Base-by-base conservation (phyloP, 345 rosid species). In the Arabis alpina region DNA sequence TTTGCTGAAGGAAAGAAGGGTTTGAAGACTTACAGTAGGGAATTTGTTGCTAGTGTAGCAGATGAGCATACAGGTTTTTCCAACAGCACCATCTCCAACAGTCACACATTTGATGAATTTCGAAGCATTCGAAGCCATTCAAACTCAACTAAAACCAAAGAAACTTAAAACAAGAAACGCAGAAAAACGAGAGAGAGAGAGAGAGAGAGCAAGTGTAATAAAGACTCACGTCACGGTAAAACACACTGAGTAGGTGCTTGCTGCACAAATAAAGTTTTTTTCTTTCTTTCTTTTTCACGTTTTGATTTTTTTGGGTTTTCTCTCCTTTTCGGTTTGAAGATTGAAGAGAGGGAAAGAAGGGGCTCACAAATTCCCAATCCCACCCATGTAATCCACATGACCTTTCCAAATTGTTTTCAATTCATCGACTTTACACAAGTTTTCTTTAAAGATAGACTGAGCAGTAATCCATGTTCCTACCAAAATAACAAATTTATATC, bases 51-150 rank as follows among this genome's bases (percentile, higher is more conserved):
- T 70, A 50, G 76, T 76, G 76, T 76, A 76, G 76, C 80, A 76
- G 72, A 76, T 76, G 68, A 76, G 80, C 80, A 76, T 76, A 76
- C 80, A 76, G 3, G 80, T 76, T 66, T 70, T 76, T 44, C 80
- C 80, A 50, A 76, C 80, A 13, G 80, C 80, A 27, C 80, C 80
- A 76, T 76, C 80, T 3, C 80, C 80, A 58, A 76, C 72, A 58
- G 80, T 76, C 6, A 36, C 68, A 63, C 68, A 63, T 36, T 63
- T 63, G 54, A 63, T 63, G 42, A 63, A 63, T 34, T 43, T 63
- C 15, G 54, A 63, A 63, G 68, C 54, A 47, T 25, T 47, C 54
- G 42, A 28, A 28, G 68, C 54, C 68, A 44, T 48, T 61, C 40
- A 14, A 55, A 15, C 24, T 30, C 32, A 14, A 3, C 42, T 36